phyloP scores from a whole-genome alignment of 129 eudicot species.

The Ambrosia artemisiifolia region DNA sequence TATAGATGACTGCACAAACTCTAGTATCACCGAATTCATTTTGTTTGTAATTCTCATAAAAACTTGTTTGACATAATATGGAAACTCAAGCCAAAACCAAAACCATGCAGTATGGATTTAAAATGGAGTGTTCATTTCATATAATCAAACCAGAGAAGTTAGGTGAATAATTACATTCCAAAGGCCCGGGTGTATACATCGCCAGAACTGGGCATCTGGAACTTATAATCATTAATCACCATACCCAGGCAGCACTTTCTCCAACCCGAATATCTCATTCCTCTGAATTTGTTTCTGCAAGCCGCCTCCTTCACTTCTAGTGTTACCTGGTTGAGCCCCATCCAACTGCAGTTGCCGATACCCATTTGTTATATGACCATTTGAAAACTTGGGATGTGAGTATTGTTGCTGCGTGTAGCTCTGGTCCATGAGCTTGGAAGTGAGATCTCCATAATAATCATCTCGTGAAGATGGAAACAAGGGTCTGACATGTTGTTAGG shows the following conservation, averaged over 20 bases:
- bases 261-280: neutral
- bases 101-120: neutral
- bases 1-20: neutral
- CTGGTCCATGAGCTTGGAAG: constrained; percentile 37
- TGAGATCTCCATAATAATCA: constrained; percentile 36
- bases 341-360: constrained; percentile 30
- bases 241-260: constrained; percentile 36
- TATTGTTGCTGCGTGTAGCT: constrained; percentile 45
- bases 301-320: constrained; percentile 42
- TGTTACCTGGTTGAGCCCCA: constrained; percentile 35
- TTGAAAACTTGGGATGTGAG: constrained; percentile 43
- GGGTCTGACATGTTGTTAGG: constrained; percentile 34
- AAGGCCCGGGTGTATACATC: constrained; percentile 64
- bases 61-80: neutral
- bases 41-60: neutral
- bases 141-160: constrained; percentile 18
- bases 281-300: too few species aligned
- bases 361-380: constrained; percentile 24
- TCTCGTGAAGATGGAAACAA: constrained; percentile 27
- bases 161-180: constrained; percentile 46
- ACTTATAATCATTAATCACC: constrained; percentile 46
- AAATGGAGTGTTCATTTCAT: constrained; percentile 20
- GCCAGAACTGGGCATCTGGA: constrained; percentile 53
- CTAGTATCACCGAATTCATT: neutral
- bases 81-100: neutral